phyloP scores from a whole-genome alignment of 2,329 filamentous ascomycete genomes.

The Samsoniella hepiali region DNA sequence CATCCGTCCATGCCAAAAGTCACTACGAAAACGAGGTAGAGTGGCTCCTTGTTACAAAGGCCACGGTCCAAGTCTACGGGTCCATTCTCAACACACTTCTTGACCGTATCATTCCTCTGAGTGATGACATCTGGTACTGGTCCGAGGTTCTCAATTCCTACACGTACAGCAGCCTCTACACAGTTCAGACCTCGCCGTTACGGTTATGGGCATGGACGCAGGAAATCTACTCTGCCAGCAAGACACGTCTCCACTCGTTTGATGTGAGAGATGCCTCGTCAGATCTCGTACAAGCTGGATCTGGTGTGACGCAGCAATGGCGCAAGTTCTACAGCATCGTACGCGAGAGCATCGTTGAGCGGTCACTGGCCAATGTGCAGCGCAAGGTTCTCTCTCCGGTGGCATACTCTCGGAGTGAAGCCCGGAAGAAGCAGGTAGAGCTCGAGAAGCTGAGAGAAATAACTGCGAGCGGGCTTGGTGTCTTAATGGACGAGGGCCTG shows the following conservation, averaged over 20 bases:
- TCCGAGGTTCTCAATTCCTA: slow-evolving; percentile 80
- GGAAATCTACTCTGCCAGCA: slow-evolving; percentile 65
- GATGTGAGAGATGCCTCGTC: slow-evolving; percentile 29
- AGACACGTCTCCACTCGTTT: slow-evolving; percentile 39
- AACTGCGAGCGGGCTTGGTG: slow-evolving; percentile 80
- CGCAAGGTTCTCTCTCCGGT: slow-evolving; percentile 74
- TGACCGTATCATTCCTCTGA: slow-evolving; percentile 77
- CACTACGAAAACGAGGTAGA: slow-evolving; percentile 75
- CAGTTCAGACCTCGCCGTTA: slow-evolving; percentile 78
- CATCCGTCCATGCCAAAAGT: slow-evolving; percentile 33
- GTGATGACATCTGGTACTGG: slow-evolving; percentile 94
- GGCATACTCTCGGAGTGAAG: slow-evolving; percentile 70
- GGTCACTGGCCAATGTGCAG: slow-evolving; percentile 68
- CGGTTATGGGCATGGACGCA: slow-evolving; percentile 69
- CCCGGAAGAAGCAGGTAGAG: slow-evolving; percentile 67
- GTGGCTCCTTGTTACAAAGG: slow-evolving; percentile 89
- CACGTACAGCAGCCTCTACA: slow-evolving; percentile 75
- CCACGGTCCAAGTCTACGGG: slow-evolving; percentile 86
- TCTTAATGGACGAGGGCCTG: slow-evolving; percentile 83
- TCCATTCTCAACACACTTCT: slow-evolving; percentile 72
- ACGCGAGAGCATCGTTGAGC: slow-evolving; percentile 68
- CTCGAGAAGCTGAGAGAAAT: slow-evolving; percentile 73
- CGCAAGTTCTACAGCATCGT: slow-evolving; percentile 77
- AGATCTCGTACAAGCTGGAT: slow-evolving; percentile 34
- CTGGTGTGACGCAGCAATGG: slow-evolving; percentile 52